Evolutionary conservation across 768 basidiomycete species (phyloP), one percentile per base, ranked within the genome.

Genomic region (Tulasnella sp.): DNA sequence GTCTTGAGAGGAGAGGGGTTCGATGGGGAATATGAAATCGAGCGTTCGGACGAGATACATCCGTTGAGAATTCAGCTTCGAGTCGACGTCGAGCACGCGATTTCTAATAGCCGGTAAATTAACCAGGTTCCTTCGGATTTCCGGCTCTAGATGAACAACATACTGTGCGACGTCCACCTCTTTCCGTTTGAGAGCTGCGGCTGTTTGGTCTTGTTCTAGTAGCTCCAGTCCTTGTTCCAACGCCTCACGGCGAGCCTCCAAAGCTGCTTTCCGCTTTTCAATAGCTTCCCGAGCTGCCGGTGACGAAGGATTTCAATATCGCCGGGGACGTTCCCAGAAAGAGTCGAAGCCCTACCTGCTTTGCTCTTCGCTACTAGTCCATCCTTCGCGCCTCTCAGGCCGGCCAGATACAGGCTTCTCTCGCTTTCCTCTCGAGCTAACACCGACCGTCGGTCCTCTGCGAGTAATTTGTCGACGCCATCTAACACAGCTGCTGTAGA

Each of bases 11-110:
- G 93, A 93, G 73, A 92, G 89, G 24, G 97, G 92, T 77, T 95
- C 94, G 83, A 99, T 97, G 34, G 97, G 96, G 86, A 93, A 98
- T 83, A 97, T 93, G 18, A 88, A 87, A 58, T 93, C 91, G 72
- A 98, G 89, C 18, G 89, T 89, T 24, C 92, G 91, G 81, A 96
- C 87, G 76, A 95, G 89, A 28, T 31, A 34, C 37, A 85, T 82
- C 40, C 84, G 83, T 11, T 81, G 82, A 42, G 81, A 75, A 34
- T 42, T 64, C 28, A 58, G 58, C 28, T 72, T 54, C 24, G 60
- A 28, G 14, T 41, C 31, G 40, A 64, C 40, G 34, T 58, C 58
- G 34, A 34, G 77, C 58, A 42, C 7, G 22, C 77, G 60, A 9
- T 64, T 46, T 58, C 77, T 78, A 54, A 37, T 46, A 37, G 64